Base-by-base conservation (phyloP, 106 monocot genomes). In the Dioscorea zingiberensis region DNA sequence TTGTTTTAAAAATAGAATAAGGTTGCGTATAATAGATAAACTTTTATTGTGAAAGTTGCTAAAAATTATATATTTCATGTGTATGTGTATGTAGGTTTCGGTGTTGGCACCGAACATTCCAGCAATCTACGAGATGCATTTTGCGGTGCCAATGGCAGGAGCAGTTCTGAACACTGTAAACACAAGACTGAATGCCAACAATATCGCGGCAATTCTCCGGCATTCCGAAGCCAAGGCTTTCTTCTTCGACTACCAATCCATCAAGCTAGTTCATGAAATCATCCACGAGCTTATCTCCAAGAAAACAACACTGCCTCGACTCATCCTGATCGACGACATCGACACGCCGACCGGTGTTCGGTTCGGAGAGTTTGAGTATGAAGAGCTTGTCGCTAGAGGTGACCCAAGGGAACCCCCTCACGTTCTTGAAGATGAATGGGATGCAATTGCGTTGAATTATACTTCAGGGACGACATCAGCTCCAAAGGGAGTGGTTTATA, bases 401-500 rank as follows among this genome's bases (percentile, higher is more conserved):
- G 72, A 88, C 21, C 77, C 84, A 4, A 27, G 21, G 0, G 28
- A 55, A 54, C 67, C 48, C 32, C 47, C 73, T 2, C 68, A 60
- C 47, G 54, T 22, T 9, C 54, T 81, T 4, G 58, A 54, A 9
- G 80, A 86, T 63, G 93, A 93, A 74, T 89, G 88, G 93, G 69
- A 66, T 1, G 85, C 93, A 27, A 89, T 93, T 74, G 75, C 86
- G 19, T 78, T 93, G 13, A 93, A 93, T 65, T 86, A 93, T 80
- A 93, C 93, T 8, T 93, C 93, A 25, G 93, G 93, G 18, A 93
- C 93, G 1, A 89, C 93, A 5, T 81, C 93, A 8, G 76, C 83
- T 4, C 93, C 93, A 12, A 94, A 94, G 60, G 93, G 93, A 0
- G 93, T 89, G 2, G 93, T 94, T 12, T 81, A 86, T 72, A 85